Percentiles rank a stretch among this genome's conserved stretches.
These are phyloP conservation scores for Gnaphalium uliginosum DNA, from an alignment of 129 eudicot species.

Conservation along the genomic window DNA sequence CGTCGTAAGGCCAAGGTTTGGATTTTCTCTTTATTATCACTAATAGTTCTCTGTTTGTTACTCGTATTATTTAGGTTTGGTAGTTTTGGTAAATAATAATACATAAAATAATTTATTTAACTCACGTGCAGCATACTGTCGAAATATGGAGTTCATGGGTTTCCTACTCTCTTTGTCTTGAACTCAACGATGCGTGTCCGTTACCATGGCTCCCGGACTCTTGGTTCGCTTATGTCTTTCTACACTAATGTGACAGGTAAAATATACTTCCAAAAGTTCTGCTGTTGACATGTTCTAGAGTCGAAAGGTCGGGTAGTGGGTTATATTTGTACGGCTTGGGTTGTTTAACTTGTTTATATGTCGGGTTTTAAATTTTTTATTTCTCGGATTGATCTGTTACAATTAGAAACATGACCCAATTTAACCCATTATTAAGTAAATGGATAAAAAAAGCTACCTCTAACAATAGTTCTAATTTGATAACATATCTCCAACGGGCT, in stretches of 20 bases:
- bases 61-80: neutral
- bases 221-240: constrained; percentile 62
- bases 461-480: no score
- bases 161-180: constrained; percentile 75
- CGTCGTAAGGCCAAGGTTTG: constrained; percentile 78
- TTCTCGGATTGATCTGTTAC: neutral
- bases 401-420: neutral
- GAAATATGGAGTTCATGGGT: constrained; percentile 88
- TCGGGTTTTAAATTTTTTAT: neutral
- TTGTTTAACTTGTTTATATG: neutral
- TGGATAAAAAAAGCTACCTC: neutral
- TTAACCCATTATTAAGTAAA: neutral
- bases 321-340: neutral
- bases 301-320: neutral
- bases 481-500: neutral
- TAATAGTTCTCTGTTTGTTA: neutral
- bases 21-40: neutral
- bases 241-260: constrained; percentile 73
- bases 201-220: constrained; percentile 75
- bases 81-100: neutral
- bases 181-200: constrained; percentile 87
- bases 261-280: neutral
- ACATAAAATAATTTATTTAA: neutral
- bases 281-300: neutral
- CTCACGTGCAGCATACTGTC: constrained; percentile 68